A percentile compares a stretch with the other conserved stretches of the same genome.
These are phyloP conservation scores for Ceratobasidium sp. DNA, from an alignment of 1,284 basidiomycete genomes.

Conservation along the genomic window DNA sequence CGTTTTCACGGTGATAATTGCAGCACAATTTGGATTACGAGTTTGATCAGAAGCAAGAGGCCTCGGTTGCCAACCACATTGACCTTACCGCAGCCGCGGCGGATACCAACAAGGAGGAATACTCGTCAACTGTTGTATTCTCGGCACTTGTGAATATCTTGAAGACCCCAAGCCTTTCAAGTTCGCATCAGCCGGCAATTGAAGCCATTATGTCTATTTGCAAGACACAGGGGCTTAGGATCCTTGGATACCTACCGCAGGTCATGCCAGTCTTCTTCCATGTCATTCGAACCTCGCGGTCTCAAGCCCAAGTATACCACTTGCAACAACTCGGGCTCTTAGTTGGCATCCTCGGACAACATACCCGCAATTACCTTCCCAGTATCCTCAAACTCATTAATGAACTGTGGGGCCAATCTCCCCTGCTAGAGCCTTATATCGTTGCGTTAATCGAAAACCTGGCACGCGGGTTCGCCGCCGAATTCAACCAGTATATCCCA, in stretches of 20 bases:
- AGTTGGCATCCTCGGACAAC: conserved; percentile 96
- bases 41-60: conserved; percentile 5
- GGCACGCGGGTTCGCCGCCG: conserved; percentile 63
- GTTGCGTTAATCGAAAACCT: conserved; percentile 64
- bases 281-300: conserved; percentile 80
- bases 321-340: conserved; percentile 96
- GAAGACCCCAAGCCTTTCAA: conserved; percentile 17
- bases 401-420: conserved; percentile 86
- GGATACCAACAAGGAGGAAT: conserved; percentile 32
- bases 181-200: conserved; percentile 7
- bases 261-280: conserved; percentile 95
- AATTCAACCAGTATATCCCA: conserved; percentile 67
- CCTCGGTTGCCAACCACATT: not conserved
- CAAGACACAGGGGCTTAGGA: conserved; percentile 96
- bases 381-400: conserved; percentile 83
- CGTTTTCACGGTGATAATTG: not conserved
- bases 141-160: conserved; percentile 20
- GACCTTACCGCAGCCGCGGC: conserved; percentile 19
- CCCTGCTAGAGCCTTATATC: conserved; percentile 69
- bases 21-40: conserved; percentile 24
- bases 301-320: conserved; percentile 90
- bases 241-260: conserved; percentile 95
- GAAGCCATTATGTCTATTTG: conserved; percentile 99
- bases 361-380: conserved; percentile 89
- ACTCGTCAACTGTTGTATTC: conserved; percentile 28